Evolutionary conservation across 1,284 basidiomycete genomes (phyloP).

Genomic region (Ceratobasidium sp.): DNA sequence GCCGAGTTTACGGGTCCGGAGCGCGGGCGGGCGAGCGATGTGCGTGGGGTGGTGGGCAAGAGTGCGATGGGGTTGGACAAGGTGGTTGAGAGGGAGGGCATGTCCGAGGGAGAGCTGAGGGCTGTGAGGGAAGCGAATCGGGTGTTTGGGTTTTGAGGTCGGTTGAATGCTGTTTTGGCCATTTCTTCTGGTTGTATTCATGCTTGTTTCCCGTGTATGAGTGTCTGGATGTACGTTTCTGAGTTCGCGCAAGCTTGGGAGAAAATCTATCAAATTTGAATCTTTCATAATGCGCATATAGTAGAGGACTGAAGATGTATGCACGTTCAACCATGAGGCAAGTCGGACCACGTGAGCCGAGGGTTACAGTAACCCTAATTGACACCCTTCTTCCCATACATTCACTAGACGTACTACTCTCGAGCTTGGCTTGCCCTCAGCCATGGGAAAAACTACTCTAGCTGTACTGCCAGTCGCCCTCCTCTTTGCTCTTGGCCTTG

Average conservation of each 20-base stretch:
- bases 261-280: too few species aligned
- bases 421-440: neutral
- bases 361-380: neutral
- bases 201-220: neutral
- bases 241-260: neutral
- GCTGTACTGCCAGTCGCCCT: neutral
- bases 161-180: neutral
- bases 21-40: conserved; percentile 60
- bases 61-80: conserved; percentile 40
- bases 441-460: neutral
- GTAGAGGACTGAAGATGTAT: neutral
- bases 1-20: conserved; percentile 60
- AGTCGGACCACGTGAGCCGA: neutral
- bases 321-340: neutral
- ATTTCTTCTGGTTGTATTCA: neutral
- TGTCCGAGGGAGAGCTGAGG: conserved; percentile 26
- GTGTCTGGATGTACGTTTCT: neutral
- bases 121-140: conserved; percentile 33
- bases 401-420: too few species aligned
- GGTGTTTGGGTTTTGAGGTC: conserved; percentile 37
- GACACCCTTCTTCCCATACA: too few species aligned
- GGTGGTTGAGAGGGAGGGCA: conserved; percentile 30
- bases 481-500: neutral
- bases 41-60: conserved; percentile 50
- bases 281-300: too few species aligned